These are phyloP conservation scores for Xenosphaeropsis pyriputrescens DNA, from an alignment of 2,329 filamentous ascomycete genomes.

Conservation along the genomic window DNA sequence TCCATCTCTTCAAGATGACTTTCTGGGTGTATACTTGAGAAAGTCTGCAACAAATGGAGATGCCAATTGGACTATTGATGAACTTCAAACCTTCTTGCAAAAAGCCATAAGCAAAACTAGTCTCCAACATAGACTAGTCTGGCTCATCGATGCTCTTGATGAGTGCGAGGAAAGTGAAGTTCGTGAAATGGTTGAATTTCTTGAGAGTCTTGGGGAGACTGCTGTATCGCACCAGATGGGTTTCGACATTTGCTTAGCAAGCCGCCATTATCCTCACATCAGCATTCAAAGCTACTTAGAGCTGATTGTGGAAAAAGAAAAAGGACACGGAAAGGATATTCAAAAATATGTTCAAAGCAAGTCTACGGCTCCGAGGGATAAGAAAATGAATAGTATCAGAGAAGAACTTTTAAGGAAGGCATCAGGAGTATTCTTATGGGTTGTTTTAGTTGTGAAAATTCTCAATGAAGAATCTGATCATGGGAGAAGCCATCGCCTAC, in stretches of 20 bases:
- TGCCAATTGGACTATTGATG: conserved; percentile 1
- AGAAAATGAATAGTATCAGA: conserved; percentile 6
- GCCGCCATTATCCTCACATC: conserved; percentile 11
- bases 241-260: too few species aligned
- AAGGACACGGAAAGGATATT: conserved; percentile 12
- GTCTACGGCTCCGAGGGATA: conserved; percentile 5
- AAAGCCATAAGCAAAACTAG: conserved; percentile 7
- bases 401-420: conserved; percentile 10
- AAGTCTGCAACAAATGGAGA: too few species aligned
- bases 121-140: too few species aligned
- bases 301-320: conserved; percentile 9
- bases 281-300: conserved; percentile 5
- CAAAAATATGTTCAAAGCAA: conserved; percentile 8
- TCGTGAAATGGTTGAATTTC: too few species aligned
- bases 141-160: too few species aligned
- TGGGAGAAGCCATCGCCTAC: conserved; percentile 14
- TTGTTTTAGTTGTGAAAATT: conserved; percentile 17
- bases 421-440: conserved; percentile 13
- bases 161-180: too few species aligned
- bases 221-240: too few species aligned
- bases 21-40: too few species aligned
- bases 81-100: conserved; percentile 15
- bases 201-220: too few species aligned
- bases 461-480: conserved; percentile 23
- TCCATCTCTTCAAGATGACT: conserved; percentile 7